phyloP scores from a whole-genome alignment of 345 rosid genomes.

The Eucalyptus regnans region DNA sequence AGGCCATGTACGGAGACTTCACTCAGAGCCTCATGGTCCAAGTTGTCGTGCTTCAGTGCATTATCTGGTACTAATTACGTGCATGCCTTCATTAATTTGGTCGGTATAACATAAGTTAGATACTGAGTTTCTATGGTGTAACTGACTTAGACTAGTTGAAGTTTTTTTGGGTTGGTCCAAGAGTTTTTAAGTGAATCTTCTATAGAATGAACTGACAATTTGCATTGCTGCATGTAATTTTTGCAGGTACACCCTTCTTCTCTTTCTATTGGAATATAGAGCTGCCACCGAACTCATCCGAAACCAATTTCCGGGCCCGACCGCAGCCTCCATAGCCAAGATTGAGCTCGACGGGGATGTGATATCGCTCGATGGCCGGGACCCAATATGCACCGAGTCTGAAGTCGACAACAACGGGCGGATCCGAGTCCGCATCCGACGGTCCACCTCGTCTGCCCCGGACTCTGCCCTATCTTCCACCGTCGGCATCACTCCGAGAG shows the following conservation, averaged over 20 bases:
- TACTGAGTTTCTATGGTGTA: neutral
- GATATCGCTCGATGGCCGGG: conserved; percentile 37
- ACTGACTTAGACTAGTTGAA: neutral
- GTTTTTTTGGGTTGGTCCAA: neutral
- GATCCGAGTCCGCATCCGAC: conserved; percentile 30
- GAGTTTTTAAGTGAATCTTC: neutral
- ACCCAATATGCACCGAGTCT: conserved; percentile 36
- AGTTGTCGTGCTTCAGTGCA: conserved; percentile 37
- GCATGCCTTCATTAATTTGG: neutral
- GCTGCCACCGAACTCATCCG: conserved; percentile 28
- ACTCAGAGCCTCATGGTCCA: conserved; percentile 45
- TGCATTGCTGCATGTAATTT: neutral
- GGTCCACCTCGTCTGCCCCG: conserved; percentile 38
- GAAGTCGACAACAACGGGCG: conserved; percentile 28
- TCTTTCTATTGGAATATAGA: conserved; percentile 38
- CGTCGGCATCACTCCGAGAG: conserved; percentile 30
- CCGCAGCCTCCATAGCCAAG: conserved; percentile 24
- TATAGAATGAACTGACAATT: neutral
- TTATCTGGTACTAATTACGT: conserved; percentile 17
- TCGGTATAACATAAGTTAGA: neutral
- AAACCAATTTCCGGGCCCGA: conserved; percentile 28
- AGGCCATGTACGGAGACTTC: conserved; percentile 43
- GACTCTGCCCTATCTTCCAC: conserved; percentile 41
- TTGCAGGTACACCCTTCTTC: conserved; percentile 40
- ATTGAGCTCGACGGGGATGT: conserved; percentile 40